phyloP scores from a whole-genome alignment of 108 stramenopile genomes.

The Bacterosira constricta region DNA sequence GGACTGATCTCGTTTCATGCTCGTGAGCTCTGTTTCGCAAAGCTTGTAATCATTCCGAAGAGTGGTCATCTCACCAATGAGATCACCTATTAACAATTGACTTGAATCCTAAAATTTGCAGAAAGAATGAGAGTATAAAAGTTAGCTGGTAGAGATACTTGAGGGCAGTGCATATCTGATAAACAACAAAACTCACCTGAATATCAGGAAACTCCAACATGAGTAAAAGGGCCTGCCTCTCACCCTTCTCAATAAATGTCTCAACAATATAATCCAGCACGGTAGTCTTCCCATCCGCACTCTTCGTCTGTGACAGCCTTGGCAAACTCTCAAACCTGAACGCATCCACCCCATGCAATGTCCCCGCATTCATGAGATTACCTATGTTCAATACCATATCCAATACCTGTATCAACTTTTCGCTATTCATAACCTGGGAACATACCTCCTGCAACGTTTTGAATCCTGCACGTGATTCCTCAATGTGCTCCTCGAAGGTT shows the following conservation, averaged over 20 bases:
- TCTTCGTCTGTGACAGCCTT: slow-evolving; percentile 91
- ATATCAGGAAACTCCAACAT: slow-evolving; percentile 69
- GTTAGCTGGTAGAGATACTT: neutral
- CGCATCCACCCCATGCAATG: slow-evolving; percentile 77
- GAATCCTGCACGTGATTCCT: slow-evolving; percentile 58
- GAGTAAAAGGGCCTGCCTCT: slow-evolving; percentile 63
- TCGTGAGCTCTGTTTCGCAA: slow-evolving; percentile 72
- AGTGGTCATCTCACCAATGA: slow-evolving; percentile 61
- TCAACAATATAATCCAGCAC: slow-evolving; percentile 93
- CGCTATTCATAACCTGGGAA: slow-evolving; percentile 75
- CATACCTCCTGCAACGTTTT: slow-evolving; percentile 72
- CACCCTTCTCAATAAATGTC: slow-evolving; percentile 71
- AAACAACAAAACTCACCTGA: slow-evolving; percentile 40
- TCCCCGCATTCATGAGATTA: slow-evolving; percentile 93
- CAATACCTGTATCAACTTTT: slow-evolving; percentile 78
- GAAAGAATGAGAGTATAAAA: neutral
- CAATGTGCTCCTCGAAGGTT: slow-evolving; percentile 65
- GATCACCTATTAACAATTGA: slow-evolving; percentile 66
- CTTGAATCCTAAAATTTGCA: slow-evolving; percentile 55
- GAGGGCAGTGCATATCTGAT: neutral
- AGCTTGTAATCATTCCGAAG: slow-evolving; percentile 51
- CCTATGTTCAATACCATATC: slow-evolving; percentile 90
- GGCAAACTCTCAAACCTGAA: slow-evolving; percentile 95
- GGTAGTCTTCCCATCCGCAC: slow-evolving; percentile 90
- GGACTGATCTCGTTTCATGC: slow-evolving; percentile 58